phyloP scores from a whole-genome alignment of 257 asterid genomes.

The Solanum verrucosum region DNA sequence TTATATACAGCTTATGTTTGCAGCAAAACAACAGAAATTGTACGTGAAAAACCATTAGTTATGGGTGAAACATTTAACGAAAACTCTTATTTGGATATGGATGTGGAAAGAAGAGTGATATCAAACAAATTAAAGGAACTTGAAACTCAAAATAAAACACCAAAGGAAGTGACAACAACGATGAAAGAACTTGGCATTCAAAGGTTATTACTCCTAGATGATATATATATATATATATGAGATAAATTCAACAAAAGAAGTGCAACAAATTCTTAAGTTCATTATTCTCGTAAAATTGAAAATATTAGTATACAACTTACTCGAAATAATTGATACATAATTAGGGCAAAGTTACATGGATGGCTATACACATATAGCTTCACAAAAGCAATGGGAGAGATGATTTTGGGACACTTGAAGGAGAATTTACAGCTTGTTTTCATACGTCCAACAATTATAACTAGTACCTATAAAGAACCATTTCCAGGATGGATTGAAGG shows the following conservation, averaged over 20 bases:
- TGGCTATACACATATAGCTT: conserved; percentile 56
- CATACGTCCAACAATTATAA: conserved; percentile 45
- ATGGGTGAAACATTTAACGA: conserved; percentile 40
- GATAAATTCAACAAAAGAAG: too few species aligned
- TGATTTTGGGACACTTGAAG: conserved; percentile 10
- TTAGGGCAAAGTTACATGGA: conserved; percentile 48
- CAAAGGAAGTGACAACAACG: conserved; percentile 20
- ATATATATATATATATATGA: too few species aligned
- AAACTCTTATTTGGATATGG: conserved; percentile 24
- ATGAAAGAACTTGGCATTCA: conserved; percentile 51
- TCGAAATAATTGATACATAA: neutral
- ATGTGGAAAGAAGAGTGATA: conserved; percentile 24
- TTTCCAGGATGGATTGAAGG: neutral
- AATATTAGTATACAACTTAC: neutral
- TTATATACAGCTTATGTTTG: conserved; percentile 27
- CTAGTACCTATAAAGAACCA: conserved; percentile 50
- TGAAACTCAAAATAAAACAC: conserved; percentile 10
- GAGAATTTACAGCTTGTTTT: conserved; percentile 21
- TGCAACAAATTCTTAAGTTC: neutral
- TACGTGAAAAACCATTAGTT: conserved; percentile 25
- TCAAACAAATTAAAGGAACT: conserved; percentile 23
- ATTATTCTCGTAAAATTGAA: neutral
- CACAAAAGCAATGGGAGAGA: conserved; percentile 70
- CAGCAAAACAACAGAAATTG: conserved; percentile 25
- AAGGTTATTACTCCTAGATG: conserved; percentile 16